A percentile compares a stretch with the other conserved stretches of the same genome.
phyloP scores from a whole-genome alignment of 345 rosid genomes.

The Euphorbia pulcherrima region DNA sequence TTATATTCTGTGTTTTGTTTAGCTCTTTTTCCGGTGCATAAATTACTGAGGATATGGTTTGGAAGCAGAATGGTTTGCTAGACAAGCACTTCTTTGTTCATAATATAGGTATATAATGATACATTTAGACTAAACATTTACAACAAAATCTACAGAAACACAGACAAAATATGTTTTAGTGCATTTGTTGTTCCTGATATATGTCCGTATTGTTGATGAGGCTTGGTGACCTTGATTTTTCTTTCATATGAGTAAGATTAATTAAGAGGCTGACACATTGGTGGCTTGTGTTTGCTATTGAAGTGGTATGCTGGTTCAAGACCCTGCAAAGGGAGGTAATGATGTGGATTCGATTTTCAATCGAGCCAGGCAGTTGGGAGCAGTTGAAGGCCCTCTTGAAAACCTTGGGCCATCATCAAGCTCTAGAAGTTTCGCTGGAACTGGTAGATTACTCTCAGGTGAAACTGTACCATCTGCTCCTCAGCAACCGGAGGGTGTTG shows the following conservation, averaged over 20 bases:
- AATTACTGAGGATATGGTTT: background rate
- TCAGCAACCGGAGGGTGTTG: constrained; percentile 67
- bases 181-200: background rate
- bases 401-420: constrained; percentile 59
- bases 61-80: background rate
- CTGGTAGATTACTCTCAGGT: constrained; percentile 80
- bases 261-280: background rate
- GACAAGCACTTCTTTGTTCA: background rate
- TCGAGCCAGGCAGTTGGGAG: constrained; percentile 85
- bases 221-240: background rate
- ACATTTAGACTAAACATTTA: background rate
- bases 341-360: constrained; percentile 91
- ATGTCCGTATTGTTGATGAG: background rate
- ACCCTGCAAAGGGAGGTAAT: constrained; percentile 58
- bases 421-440: constrained; percentile 76
- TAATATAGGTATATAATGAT: too few relatives aligned
- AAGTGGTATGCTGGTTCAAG: constrained; percentile 98
- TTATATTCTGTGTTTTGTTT: background rate
- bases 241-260: background rate
- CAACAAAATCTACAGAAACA: background rate
- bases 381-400: constrained; percentile 80
- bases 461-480: constrained; percentile 70
- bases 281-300: constrained; percentile 18
- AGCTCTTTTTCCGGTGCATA: constrained; percentile 1
- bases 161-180: background rate